Conservation (phyloP, 495 filamentous ascomycete species). For the Cetradonia linearis region DNA sequence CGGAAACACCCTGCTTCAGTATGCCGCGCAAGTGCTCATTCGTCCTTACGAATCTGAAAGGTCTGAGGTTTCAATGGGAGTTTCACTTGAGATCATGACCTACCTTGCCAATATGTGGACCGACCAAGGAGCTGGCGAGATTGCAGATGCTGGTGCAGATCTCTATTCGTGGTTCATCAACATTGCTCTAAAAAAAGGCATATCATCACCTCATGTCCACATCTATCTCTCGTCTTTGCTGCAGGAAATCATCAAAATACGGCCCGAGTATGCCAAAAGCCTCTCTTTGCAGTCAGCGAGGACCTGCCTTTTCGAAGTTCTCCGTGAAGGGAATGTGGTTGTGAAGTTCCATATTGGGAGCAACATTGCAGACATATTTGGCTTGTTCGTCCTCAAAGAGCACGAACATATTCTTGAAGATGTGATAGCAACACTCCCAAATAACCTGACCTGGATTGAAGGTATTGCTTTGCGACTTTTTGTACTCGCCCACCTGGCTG, state of each 20-base stretch:
- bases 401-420: constrained; percentile 78
- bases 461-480: constrained; percentile 78
- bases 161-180: constrained; percentile 75
- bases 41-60: constrained; percentile 53
- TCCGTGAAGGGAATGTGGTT: constrained; percentile 53
- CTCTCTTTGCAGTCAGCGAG: constrained; percentile 54
- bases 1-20: constrained; percentile 39
- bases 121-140: constrained; percentile 38
- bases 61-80: constrained; percentile 63
- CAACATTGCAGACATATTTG: constrained; percentile 63
- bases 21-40: constrained; percentile 51
- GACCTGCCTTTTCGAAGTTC: constrained; percentile 62
- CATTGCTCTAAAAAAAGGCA: constrained; percentile 48
- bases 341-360: constrained; percentile 68
- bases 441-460: constrained; percentile 58
- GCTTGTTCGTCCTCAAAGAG: constrained; percentile 61
- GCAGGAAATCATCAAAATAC: constrained; percentile 51
- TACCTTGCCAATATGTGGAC: constrained; percentile 57
- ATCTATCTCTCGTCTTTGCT: constrained; percentile 56
- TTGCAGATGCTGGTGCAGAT: constrained; percentile 53
- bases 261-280: constrained; percentile 49
- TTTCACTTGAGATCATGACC: constrained; percentile 62
- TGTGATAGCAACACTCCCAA: constrained; percentile 60
- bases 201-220: constrained; percentile 58
- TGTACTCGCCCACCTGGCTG: constrained; percentile 62